phyloP scores from a whole-genome alignment of 2,329 filamentous ascomycete genomes.

The Seiridium unicorne region DNA sequence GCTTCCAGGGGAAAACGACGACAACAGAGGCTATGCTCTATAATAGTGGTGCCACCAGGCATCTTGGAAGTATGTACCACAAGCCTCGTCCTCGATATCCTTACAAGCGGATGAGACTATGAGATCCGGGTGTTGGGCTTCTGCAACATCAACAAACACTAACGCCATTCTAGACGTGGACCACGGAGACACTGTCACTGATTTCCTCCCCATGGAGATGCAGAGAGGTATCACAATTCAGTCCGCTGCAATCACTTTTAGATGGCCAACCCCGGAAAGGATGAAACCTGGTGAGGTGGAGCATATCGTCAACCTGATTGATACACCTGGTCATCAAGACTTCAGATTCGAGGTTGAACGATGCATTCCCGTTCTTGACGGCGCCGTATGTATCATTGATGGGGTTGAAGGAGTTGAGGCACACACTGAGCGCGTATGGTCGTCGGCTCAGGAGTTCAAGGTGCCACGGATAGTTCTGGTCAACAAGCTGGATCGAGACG shows the following conservation, averaged over 20 bases:
- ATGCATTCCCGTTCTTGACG: conserved; percentile 83
- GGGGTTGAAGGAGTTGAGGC: conserved; percentile 93
- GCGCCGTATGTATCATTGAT: conserved; percentile 89
- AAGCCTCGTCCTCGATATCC: conserved; percentile 4
- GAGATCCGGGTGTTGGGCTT: neutral
- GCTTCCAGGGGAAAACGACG: conserved; percentile 79
- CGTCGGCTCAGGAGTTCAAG: conserved; percentile 78
- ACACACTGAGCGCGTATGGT: conserved; percentile 96
- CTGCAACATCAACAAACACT: neutral
- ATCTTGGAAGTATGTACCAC: conserved; percentile 65
- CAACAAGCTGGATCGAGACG: conserved; percentile 83
- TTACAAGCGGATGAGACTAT: neutral
- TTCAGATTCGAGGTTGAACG: conserved; percentile 96
- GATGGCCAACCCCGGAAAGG: conserved; percentile 66
- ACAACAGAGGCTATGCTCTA: conserved; percentile 99
- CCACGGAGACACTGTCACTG: conserved; percentile 93
- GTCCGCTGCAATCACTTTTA: conserved; percentile 92
- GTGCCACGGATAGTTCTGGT: conserved; percentile 82
- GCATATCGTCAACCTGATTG: conserved; percentile 80
- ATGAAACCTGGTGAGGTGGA: conserved; percentile 18
- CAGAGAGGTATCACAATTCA: conserved; percentile 96
- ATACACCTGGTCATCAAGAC: conserved; percentile 95
- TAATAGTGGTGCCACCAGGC: conserved; percentile 84
- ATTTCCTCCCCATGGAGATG: conserved; percentile 91
- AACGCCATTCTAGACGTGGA: conserved; percentile 68